These are phyloP conservation scores for Nicotiana obtusifolia DNA, from an alignment of 257 asterid genomes.

Conservation along the genomic window DNA sequence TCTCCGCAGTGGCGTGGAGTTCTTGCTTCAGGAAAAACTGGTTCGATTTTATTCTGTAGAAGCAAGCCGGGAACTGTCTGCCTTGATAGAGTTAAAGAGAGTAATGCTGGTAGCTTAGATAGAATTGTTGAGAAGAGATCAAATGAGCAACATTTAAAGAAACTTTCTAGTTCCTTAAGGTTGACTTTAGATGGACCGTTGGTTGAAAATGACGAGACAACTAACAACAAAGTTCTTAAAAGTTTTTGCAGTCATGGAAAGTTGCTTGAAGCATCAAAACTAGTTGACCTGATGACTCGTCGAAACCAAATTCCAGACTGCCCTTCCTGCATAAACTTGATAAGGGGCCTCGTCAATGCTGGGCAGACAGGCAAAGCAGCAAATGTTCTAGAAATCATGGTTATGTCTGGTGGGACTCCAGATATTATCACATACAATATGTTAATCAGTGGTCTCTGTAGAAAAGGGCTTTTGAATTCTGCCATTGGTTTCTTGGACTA, in stretches of 20 bases:
- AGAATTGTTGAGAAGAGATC: constrained; percentile 20
- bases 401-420: constrained; percentile 88
- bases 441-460: constrained; percentile 73
- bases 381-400: constrained; percentile 59
- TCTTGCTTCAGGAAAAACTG: constrained; percentile 21
- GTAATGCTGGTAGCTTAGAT: constrained; percentile 23
- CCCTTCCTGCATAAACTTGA: constrained; percentile 59
- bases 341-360: constrained; percentile 64
- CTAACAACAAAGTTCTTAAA: constrained; percentile 64
- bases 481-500: constrained; percentile 58
- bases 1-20: constrained; percentile 17
- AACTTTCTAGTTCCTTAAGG: constrained; percentile 25
- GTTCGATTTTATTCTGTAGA: constrained; percentile 26
- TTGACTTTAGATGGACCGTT: constrained; percentile 35
- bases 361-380: constrained; percentile 51
- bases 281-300: constrained; percentile 71
- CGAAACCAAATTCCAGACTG: constrained; percentile 72
- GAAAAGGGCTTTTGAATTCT: constrained; percentile 40
- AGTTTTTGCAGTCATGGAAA: constrained; percentile 58
- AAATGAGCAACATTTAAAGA: constrained; percentile 25
- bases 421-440: constrained; percentile 81
- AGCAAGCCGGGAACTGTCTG: constrained; percentile 33
- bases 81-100: constrained; percentile 28
- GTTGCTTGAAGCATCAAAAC: constrained; percentile 50
- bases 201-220: constrained; percentile 51